Conservation (phyloP, 2,329 filamentous ascomycete genomes). For the Aspergillus viridinutans region DNA sequence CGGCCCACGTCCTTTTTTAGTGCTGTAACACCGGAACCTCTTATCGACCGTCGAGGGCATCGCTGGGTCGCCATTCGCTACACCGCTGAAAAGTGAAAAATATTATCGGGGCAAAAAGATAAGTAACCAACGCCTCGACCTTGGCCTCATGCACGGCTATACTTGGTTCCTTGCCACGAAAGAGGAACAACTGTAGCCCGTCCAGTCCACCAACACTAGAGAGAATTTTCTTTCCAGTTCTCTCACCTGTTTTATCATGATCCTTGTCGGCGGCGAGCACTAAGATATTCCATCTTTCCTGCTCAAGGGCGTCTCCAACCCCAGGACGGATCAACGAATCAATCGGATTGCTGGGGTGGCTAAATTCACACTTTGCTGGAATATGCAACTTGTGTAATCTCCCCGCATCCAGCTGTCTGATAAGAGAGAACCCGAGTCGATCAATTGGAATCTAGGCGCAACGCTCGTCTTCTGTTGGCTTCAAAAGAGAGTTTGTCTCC, state of each 20-base stretch:
- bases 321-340: neutral
- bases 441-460: neutral
- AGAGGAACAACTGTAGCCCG: neutral
- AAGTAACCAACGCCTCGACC: neutral
- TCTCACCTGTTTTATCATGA: neutral
- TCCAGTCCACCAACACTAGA: neutral
- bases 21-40: neutral
- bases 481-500: neutral
- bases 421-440: neutral
- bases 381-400: neutral
- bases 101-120: neutral
- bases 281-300: neutral
- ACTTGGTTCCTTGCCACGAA: neutral
- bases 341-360: neutral
- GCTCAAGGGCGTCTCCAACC: neutral
- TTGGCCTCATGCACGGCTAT: neutral
- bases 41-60: neutral
- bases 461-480: neutral
- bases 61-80: neutral
- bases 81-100: neutral
- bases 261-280: neutral
- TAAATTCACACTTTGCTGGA: neutral
- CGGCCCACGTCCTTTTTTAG: neutral
- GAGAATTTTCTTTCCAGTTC: neutral
- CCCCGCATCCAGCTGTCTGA: neutral